Conservation (phyloP, 257 asterid genomes). For the Orobanche coerulescens region DNA sequence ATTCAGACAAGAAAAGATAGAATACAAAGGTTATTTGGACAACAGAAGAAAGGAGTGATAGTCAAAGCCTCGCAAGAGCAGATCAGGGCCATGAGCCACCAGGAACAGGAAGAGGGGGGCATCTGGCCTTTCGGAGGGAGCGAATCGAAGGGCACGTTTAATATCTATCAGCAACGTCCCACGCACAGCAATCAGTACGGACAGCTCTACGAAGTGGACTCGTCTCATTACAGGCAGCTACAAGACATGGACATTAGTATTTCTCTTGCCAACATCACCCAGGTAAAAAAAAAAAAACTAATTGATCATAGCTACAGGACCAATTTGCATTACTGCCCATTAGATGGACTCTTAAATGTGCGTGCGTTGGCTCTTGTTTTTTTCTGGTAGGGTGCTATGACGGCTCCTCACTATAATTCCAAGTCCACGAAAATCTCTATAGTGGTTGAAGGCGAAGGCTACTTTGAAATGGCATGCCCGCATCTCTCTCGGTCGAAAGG, state of each 20-base stretch:
- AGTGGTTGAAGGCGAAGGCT: constrained; percentile 53
- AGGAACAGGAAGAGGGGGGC: constrained; percentile 40
- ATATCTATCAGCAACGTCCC: constrained; percentile 35
- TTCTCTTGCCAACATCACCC: constrained; percentile 39
- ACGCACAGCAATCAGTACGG: constrained; percentile 45
- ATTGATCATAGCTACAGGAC: too few relatives aligned
- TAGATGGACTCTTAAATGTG: too few relatives aligned
- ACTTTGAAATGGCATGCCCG: constrained; percentile 70
- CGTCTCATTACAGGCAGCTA: constrained; percentile 26
- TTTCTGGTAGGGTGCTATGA: constrained; percentile 59
- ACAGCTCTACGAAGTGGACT: constrained; percentile 38
- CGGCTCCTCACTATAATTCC: constrained; percentile 42
- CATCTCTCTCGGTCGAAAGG: constrained; percentile 29
- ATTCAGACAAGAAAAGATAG: constrained; percentile 33
- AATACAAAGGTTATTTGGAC: constrained; percentile 37
- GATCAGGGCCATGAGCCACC: constrained; percentile 40
- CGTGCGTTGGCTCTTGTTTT: background rate
- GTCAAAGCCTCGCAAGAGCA: constrained; percentile 57
- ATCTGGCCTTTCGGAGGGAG: constrained; percentile 65
- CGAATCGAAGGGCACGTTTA: constrained; percentile 32
- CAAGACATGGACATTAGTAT: constrained; percentile 41
- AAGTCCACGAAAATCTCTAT: constrained; percentile 34
- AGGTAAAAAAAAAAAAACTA: constrained; percentile 33
- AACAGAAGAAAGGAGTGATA: constrained; percentile 38
- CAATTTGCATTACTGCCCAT: too few relatives aligned